These are phyloP conservation scores for Kwoniella dendrophila DNA, from an alignment of 768 basidiomycete genomes.

Conservation along the genomic window DNA sequence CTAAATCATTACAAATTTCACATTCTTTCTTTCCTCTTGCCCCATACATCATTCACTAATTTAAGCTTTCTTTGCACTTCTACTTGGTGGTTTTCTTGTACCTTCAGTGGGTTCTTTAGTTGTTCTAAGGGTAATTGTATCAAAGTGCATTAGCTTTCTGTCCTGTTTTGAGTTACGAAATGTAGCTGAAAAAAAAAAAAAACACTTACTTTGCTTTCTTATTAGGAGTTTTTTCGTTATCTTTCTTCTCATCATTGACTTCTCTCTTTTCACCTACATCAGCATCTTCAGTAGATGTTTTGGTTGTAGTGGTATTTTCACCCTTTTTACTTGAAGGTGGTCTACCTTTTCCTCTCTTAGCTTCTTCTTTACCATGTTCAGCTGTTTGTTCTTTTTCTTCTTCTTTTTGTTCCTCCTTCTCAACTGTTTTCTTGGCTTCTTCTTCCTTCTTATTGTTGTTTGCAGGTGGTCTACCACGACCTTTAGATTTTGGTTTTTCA, in stretches of 20 bases:
- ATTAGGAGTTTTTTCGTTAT: slow-evolving; percentile 40
- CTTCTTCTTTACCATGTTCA: slow-evolving; percentile 1
- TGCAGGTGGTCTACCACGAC: slow-evolving; percentile 1
- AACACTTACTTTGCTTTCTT: slow-evolving; percentile 51
- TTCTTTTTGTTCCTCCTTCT: slow-evolving; percentile 34
- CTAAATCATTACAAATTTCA: background rate
- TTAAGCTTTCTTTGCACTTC: slow-evolving; percentile 25
- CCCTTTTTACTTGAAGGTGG: background rate
- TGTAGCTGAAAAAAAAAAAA: background rate
- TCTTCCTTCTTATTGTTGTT: slow-evolving; percentile 7
- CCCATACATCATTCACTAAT: background rate
- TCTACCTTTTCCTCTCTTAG: slow-evolving; percentile 22
- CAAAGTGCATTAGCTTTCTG: background rate
- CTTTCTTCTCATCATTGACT: slow-evolving; percentile 22
- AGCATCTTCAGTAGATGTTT: slow-evolving; percentile 5
- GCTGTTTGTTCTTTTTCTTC: slow-evolving; percentile 30
- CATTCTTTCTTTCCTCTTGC: background rate
- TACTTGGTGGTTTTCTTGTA: slow-evolving; percentile 42
- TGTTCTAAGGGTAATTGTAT: slow-evolving; percentile 19
- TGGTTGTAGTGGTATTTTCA: no score
- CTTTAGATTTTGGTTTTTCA: slow-evolving; percentile 30
- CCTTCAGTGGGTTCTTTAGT: slow-evolving; percentile 39
- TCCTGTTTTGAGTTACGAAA: no score
- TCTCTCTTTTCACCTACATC: slow-evolving; percentile 17
- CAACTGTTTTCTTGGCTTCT: slow-evolving; percentile 3